Conservation (phyloP, 768 basidiomycete genomes). For the Russula virescens region DNA sequence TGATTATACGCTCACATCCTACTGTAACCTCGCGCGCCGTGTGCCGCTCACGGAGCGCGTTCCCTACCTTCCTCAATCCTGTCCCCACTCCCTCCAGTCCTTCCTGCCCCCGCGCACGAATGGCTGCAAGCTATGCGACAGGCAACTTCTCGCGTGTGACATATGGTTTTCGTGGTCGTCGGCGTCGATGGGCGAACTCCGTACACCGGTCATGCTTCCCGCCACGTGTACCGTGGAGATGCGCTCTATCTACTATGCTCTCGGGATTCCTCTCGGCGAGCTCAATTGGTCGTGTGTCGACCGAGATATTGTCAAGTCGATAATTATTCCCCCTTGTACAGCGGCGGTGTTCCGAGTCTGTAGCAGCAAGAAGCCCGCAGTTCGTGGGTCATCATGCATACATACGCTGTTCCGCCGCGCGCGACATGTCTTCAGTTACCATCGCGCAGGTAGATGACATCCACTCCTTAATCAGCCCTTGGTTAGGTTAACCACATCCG, state of each 20-base stretch:
- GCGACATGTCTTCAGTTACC: neutral
- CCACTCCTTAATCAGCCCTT: neutral
- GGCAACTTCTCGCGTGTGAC: slow-evolving; percentile 9
- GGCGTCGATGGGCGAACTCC: neutral
- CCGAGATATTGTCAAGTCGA: neutral
- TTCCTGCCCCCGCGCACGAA: neutral
- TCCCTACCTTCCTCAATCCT: slow-evolving; percentile 7
- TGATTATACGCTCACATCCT: neutral
- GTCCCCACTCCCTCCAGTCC: neutral
- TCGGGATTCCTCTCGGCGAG: slow-evolving; percentile 5
- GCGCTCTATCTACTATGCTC: slow-evolving; percentile 4
- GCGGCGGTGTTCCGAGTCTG: neutral
- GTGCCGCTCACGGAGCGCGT: neutral
- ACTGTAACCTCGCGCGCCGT: neutral
- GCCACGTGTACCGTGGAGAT: neutral
- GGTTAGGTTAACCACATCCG: no score
- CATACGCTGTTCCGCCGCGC: slow-evolving; percentile 6
- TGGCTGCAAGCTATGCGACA: neutral
- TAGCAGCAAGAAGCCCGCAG: neutral
- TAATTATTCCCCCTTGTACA: neutral
- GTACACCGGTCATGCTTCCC: neutral
- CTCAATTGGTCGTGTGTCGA: slow-evolving; percentile 10
- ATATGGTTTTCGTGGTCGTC: slow-evolving; percentile 1
- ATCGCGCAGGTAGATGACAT: neutral
- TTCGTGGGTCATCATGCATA: slow-evolving; percentile 1